Percentiles rank a stretch among this genome's conserved stretches.
These are phyloP conservation scores for Tulasnella sp. DNA, from an alignment of 768 basidiomycete genomes.

Conservation along the genomic window DNA sequence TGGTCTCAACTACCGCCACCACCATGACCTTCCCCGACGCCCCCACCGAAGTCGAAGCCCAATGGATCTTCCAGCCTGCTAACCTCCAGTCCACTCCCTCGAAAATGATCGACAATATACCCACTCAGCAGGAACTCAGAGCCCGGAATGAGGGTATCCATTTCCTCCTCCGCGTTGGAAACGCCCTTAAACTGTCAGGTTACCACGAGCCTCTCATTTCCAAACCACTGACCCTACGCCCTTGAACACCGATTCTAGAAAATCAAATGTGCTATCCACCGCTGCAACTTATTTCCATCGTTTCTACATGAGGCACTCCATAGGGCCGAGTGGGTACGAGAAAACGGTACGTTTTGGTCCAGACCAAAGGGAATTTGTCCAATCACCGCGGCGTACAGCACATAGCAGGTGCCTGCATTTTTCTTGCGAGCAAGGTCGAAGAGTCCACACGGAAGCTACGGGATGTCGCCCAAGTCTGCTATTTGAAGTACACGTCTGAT, in stretches of 20 bases:
- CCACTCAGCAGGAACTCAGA: constrained; percentile 56
- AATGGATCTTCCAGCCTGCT: constrained; percentile 62
- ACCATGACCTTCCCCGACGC: no score
- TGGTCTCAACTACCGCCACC: no score
- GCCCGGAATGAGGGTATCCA: constrained; percentile 73
- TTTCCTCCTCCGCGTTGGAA: constrained; percentile 71
- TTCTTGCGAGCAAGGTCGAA: constrained; percentile 84
- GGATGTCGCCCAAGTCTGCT: constrained; percentile 65
- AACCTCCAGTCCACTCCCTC: constrained; percentile 51
- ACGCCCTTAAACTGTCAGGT: constrained; percentile 62
- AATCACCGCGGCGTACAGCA: constrained; percentile 35
- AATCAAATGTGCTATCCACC: constrained; percentile 70
- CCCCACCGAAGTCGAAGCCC: constrained; percentile 24
- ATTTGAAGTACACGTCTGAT: neutral
- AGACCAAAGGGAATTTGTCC: constrained; percentile 66
- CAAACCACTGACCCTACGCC: constrained; percentile 14
- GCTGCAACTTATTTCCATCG: constrained; percentile 86
- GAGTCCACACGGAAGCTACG: constrained; percentile 76
- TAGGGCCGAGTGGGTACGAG: constrained; percentile 23
- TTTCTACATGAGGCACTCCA: constrained; percentile 77
- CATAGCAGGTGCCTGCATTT: constrained; percentile 74
- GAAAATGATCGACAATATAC: constrained; percentile 30
- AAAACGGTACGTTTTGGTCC: constrained; percentile 28
- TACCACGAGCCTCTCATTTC: neutral
- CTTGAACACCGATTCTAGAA: constrained; percentile 32